Evolutionary conservation across 306 rosid genomes (phyloP), one percentile per base, ranked within the genome.

Genomic region (Fagus crenata): DNA sequence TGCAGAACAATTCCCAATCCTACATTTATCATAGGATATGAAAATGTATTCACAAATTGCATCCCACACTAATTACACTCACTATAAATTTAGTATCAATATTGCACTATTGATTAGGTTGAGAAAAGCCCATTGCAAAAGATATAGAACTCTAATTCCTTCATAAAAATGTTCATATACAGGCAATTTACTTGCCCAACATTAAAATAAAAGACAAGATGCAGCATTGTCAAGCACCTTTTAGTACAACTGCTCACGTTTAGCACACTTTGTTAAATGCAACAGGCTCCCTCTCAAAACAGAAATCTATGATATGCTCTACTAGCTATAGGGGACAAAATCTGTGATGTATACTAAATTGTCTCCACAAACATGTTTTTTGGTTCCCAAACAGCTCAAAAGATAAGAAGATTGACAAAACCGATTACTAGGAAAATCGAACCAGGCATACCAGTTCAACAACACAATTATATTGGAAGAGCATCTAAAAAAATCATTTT

Each of bases 381-480:
- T 37, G 75, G 70, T 74, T 67, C 82, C 53, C 75, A 72, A 77
- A 31, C 32, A 1, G 70, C 31, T 65, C 49, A 36, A 22, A 7
- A 36, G 46, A 37, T 4, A 37, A 59, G 37, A 59, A 28, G 39
- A 31, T 3, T 59, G 67, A 35, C 67, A 46, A 41, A 56, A 53
- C 63, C 74, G 17, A 69, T 15, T 36, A 12, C 64, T 22, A 9
- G 51, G 51, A 46, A 46, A 46, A 46, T 67, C 64, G 8, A 33
- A 54, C 22, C 4, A 18, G 67, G 51, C 31, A 43, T 71, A 71
- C 40, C 42, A 17, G 55, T 46, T 75, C 64, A 49, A 64, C 9
- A 63, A 63, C 81, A 72, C 74, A 78, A 68, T 54, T 67, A 55
- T 4, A 65, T 18, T 33, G 55, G 43, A 60, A 63, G 74, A 70